These are phyloP conservation scores for Arabidopsis hybrid DNA, from an alignment of 441 rosid genomes.

Conservation along the genomic window DNA sequence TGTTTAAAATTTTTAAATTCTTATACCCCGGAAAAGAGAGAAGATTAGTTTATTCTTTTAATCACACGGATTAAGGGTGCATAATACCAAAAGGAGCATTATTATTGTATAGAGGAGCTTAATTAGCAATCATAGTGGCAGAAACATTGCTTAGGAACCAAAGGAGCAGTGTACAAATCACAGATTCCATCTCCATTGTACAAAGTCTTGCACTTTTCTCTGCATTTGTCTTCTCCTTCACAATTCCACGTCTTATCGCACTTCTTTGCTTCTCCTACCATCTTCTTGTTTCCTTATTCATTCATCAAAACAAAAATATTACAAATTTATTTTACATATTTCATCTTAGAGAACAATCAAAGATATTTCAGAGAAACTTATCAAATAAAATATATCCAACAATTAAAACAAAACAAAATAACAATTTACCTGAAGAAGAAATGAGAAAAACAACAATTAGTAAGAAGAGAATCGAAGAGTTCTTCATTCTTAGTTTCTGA, in stretches of 20 bases:
- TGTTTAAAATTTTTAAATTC: too few species aligned
- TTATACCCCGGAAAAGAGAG: too few species aligned
- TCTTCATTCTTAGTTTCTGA: conserved; percentile 3
- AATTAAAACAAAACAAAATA: not conserved
- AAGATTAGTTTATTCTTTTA: not conserved
- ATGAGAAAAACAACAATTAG: conserved; percentile 8
- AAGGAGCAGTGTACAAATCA: not conserved
- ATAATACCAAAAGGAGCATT: not conserved
- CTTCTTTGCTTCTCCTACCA: conserved; percentile 15
- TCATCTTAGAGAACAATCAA: not conserved
- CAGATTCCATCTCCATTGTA: conserved; percentile 3
- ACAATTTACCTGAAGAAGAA: conserved; percentile 22
- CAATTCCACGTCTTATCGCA: not conserved
- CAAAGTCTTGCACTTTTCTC: not conserved
- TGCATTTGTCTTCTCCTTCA: conserved; percentile 20
- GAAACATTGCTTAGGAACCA: conserved; percentile 2
- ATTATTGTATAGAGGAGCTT: not conserved
- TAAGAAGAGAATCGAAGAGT: not conserved
- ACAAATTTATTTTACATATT: not conserved
- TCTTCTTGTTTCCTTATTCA: not conserved
- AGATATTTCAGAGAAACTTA: not conserved
- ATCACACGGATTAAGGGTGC: not conserved
- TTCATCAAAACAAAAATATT: conserved; percentile 2
- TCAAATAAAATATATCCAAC: not conserved
- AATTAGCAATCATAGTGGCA: conserved; percentile 5